Conservation (phyloP, 1,284 basidiomycete genomes). For the Ceratobasidium sp. region DNA sequence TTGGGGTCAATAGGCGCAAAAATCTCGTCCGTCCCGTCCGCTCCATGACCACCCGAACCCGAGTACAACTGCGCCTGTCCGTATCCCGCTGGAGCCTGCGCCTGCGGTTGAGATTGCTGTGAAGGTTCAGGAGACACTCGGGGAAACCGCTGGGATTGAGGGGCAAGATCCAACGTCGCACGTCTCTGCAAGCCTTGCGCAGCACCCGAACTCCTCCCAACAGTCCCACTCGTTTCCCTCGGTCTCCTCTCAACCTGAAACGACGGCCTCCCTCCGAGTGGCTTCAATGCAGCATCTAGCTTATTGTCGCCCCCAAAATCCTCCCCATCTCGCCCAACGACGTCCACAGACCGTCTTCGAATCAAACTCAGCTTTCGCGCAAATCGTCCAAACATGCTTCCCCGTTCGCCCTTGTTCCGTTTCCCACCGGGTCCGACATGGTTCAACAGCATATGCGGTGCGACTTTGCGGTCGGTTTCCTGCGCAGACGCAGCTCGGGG, state of each 20-base stretch:
- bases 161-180: slow-evolving; percentile 27
- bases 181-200: slow-evolving; percentile 8
- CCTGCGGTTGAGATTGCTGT: neutral
- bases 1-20: slow-evolving; percentile 23
- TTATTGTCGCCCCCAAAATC: neutral
- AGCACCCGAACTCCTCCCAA: slow-evolving; percentile 1
- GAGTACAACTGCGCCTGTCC: neutral
- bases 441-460: slow-evolving; percentile 34
- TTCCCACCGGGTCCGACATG: slow-evolving; percentile 33
- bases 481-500: slow-evolving; percentile 29
- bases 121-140: neutral
- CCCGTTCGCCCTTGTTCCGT: slow-evolving; percentile 3
- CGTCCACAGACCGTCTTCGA: slow-evolving; percentile 33
- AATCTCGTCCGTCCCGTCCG: neutral
- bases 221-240: neutral
- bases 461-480: slow-evolving; percentile 35
- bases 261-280: slow-evolving; percentile 18
- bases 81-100: neutral
- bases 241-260: slow-evolving; percentile 28
- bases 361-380: slow-evolving; percentile 41
- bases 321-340: neutral
- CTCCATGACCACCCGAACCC: neutral
- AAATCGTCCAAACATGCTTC: slow-evolving; percentile 21
- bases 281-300: slow-evolving; percentile 10
- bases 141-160: neutral